Conservation (phyloP, 2,329 filamentous ascomycete genomes). For the Tetracladium maxilliforme region DNA sequence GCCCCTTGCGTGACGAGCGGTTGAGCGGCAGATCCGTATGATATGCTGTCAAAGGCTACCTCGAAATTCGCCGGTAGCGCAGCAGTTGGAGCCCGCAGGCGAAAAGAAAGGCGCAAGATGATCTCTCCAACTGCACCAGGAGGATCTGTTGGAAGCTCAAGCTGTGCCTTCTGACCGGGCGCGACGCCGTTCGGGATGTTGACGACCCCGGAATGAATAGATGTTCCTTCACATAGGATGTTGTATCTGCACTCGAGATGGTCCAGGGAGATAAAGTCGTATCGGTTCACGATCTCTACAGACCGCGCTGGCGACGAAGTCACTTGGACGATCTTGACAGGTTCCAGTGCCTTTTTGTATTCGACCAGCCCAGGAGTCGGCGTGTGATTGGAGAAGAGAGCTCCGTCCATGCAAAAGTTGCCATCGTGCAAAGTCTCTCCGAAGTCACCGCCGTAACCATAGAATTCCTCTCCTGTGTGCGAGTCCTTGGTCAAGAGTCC, state of each 20-base stretch:
- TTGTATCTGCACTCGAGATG: conserved; percentile 29
- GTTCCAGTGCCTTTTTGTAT: conserved; percentile 23
- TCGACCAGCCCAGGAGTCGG: conserved; percentile 24
- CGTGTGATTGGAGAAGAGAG: conserved; percentile 22
- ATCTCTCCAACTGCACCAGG: too few relatives aligned
- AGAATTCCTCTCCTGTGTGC: conserved; percentile 16
- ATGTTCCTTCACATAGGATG: conserved; percentile 24
- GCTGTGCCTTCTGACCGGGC: too few relatives aligned
- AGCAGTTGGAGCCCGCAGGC: too few relatives aligned
- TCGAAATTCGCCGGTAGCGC: too few relatives aligned
- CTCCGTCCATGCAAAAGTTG: conserved; percentile 26
- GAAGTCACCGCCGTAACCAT: conserved; percentile 28
- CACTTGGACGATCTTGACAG: conserved; percentile 16
- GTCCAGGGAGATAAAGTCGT: conserved; percentile 36
- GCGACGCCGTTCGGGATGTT: too few relatives aligned
- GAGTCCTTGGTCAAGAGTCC: conserved; percentile 15
- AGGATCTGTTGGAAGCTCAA: too few relatives aligned
- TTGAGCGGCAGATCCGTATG: too few relatives aligned
- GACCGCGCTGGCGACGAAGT: too few relatives aligned
- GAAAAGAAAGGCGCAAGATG: too few relatives aligned
- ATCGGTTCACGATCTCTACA: conserved; percentile 25
- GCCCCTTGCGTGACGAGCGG: too few relatives aligned
- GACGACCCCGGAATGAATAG: too few relatives aligned
- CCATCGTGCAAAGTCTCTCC: conserved; percentile 26
- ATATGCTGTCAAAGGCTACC: too few relatives aligned